phyloP scores from a whole-genome alignment of 148 eudicot species.

The Mesembryanthemum crystallinum region DNA sequence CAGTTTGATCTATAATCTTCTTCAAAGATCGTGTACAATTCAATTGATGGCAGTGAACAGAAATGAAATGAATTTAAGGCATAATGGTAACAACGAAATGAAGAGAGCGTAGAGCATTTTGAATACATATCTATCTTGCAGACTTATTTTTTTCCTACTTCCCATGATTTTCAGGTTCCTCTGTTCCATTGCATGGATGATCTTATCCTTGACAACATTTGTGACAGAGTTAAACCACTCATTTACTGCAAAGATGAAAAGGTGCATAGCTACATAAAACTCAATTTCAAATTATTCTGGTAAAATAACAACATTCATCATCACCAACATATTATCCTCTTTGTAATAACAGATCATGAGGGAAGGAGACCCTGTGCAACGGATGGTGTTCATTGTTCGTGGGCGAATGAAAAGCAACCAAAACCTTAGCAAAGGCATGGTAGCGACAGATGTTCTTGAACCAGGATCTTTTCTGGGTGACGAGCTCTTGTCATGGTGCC shows the following conservation, averaged over 20 bases:
- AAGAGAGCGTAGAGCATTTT: too few species aligned
- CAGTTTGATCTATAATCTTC: too few species aligned
- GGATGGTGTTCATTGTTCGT: conserved; percentile 69
- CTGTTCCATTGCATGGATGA: conserved; percentile 75
- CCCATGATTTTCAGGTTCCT: conserved; percentile 54
- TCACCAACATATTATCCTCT: neutral
- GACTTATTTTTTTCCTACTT: neutral
- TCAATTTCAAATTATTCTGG: too few species aligned
- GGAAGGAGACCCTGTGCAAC: conserved; percentile 88
- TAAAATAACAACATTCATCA: neutral
- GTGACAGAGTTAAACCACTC: conserved; percentile 81
- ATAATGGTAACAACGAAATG: neutral
- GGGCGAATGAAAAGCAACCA: conserved; percentile 74
- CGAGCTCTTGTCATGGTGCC: conserved; percentile 88
- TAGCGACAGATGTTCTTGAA: conserved; percentile 66
- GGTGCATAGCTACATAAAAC: conserved; percentile 33
- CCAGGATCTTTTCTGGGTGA: conserved; percentile 87
- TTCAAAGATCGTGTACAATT: too few species aligned
- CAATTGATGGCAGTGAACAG: too few species aligned
- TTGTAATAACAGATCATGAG: conserved; percentile 51
- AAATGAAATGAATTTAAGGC: too few species aligned
- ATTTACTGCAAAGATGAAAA: conserved; percentile 78
- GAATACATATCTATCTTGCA: neutral
- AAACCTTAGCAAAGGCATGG: conserved; percentile 68
- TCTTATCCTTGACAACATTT: conserved; percentile 86